A percentile compares a stretch with the other conserved stretches of the same genome.
Evolutionary conservation across 2,329 filamentous ascomycete genomes (phyloP).

Genomic region (Thyridium curvatum): DNA sequence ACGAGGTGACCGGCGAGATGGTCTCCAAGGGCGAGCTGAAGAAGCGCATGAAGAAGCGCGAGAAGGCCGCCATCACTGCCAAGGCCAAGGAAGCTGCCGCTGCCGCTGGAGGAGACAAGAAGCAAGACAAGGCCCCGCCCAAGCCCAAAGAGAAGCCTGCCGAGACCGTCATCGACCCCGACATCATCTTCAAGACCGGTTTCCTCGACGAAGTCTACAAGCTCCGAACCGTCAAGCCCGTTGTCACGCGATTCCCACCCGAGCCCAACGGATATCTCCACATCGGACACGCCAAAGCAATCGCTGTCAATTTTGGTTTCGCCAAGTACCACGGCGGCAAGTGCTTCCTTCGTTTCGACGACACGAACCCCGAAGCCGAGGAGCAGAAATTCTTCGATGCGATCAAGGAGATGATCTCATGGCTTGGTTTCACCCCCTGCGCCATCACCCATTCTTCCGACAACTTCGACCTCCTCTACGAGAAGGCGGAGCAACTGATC

Average conservation of each 20-base stretch:
- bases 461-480: conserved; percentile 83
- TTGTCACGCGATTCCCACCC: conserved; percentile 70
- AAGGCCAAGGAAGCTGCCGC: conserved; percentile 37
- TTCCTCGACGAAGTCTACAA: conserved; percentile 70
- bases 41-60: conserved; percentile 52
- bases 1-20: conserved; percentile 61
- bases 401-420: conserved; percentile 82
- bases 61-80: conserved; percentile 48
- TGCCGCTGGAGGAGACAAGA: conserved; percentile 20
- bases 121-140: conserved; percentile 15
- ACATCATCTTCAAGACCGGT: conserved; percentile 74
- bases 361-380: conserved; percentile 92
- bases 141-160: conserved; percentile 39
- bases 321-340: conserved; percentile 76
- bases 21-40: conserved; percentile 59
- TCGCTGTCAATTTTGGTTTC: conserved; percentile 94
- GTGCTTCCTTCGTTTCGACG: conserved; percentile 55
- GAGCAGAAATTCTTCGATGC: conserved; percentile 83
- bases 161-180: conserved; percentile 40
- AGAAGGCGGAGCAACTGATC: conserved; percentile 81
- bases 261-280: conserved; percentile 93
- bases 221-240: conserved; percentile 54
- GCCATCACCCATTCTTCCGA: conserved; percentile 84
- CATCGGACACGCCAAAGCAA: conserved; percentile 91
- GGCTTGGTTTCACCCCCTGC: conserved; percentile 74